Base-by-base conservation (phyloP, 1,284 basidiomycete genomes). In the Ustilago trichophora region DNA sequence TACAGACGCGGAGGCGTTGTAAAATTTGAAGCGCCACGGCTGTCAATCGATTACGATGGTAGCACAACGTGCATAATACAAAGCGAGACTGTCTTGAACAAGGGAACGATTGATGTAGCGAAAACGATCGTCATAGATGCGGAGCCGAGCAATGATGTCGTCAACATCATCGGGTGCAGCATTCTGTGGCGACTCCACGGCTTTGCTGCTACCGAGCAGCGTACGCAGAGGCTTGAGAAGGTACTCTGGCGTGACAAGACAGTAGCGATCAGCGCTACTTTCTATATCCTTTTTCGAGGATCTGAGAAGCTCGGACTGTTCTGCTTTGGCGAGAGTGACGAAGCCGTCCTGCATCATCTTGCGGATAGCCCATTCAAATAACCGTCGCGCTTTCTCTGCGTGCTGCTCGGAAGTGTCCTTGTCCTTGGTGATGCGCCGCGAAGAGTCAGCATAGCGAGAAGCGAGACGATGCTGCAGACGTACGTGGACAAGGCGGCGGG, bases 271-370 rank as follows among this genome's bases (percentile, higher is more conserved):
- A 6, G 25, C 3, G 4, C 36, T 22, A 29, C 27, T 29, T 13
- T 8, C 7, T 7, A 13, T 13, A 13, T 13, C 13, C 19, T 16
- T 7, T 15, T 7, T 19, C 7, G 36, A 16, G 26, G 35, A 16
- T 26, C n/a, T 15, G 35, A 16, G 19, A 18, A 21, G 27, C 27
- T n/a, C 24, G 26, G 3, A 5, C 15, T 13, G 26, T 16, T 41
- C 27, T 6, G 11, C 7, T 8, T 54, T 52, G 19, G 52, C 54
- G 3, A 72, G 37, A n/a, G 37, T 31, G 40, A 72, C 54, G 50
- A 59, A 65, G 21, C 70, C 70, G 21, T 72, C 66, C 16, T 50
- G 48, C 59, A 72, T 49, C 66, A 72, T 72, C 29, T 59, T 63
- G 9, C 70, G 55, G 16, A 66, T 34, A n/a, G 55, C 52, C 52